phyloP scores from a whole-genome alignment of 768 basidiomycete genomes.

The Leucocoprinus leucothites region DNA sequence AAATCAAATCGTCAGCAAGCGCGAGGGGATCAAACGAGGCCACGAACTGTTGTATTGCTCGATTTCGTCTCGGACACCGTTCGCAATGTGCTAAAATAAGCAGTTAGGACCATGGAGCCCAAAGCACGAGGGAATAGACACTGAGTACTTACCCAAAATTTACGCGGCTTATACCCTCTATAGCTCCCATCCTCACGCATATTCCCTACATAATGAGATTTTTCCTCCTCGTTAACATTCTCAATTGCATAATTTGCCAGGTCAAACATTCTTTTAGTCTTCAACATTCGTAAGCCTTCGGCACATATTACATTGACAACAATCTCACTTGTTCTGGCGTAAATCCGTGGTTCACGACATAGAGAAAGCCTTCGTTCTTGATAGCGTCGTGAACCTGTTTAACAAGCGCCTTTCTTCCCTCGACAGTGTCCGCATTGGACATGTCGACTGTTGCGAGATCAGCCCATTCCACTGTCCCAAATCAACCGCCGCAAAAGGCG shows the following conservation, averaged over 20 bases:
- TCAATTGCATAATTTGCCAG: neutral
- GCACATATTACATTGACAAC: neutral
- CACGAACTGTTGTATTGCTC: conserved; percentile 39
- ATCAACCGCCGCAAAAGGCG: no score
- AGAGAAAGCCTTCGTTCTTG: neutral
- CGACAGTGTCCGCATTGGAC: neutral
- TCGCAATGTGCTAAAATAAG: conserved; percentile 30
- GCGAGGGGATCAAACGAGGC: neutral
- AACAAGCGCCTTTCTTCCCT: neutral
- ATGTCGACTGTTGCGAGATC: neutral
- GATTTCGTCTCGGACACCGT: conserved; percentile 37
- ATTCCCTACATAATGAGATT: neutral
- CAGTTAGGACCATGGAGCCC: neutral
- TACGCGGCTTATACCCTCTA: conserved; percentile 45
- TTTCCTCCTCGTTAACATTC: neutral
- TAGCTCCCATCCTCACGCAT: conserved; percentile 16
- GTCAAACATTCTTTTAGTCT: neutral
- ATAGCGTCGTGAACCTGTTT: neutral
- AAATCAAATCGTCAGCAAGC: neutral
- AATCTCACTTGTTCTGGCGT: neutral
- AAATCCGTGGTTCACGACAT: conserved; percentile 1
- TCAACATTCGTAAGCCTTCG: neutral
- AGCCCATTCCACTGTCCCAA: neutral
- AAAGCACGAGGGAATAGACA: neutral
- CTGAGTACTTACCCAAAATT: conserved; percentile 34